These are phyloP conservation scores for Suhomyces taliae DNA, from an alignment of 1,139 yeast genomes.

Conservation along the genomic window DNA sequence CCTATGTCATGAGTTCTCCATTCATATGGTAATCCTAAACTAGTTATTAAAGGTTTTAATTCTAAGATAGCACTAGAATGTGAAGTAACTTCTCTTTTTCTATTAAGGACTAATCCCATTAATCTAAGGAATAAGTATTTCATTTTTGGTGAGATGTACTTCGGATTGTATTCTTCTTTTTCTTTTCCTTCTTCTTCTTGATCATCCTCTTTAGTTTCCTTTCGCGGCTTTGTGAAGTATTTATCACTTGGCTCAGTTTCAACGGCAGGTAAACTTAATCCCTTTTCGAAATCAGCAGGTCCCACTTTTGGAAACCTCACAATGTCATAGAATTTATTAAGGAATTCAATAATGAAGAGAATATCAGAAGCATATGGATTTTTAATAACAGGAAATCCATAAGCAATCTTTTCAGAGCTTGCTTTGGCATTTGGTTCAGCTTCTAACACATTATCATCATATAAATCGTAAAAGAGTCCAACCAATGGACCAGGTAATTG, in stretches of 20 bases:
- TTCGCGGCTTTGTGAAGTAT: not conserved
- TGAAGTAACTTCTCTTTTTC: slow-evolving; percentile 37
- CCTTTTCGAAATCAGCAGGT: slow-evolving; percentile 53
- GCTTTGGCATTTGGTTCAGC: slow-evolving; percentile 22
- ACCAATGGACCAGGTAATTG: slow-evolving; percentile 45
- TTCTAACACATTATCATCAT: slow-evolving; percentile 37
- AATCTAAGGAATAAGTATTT: slow-evolving; percentile 35
- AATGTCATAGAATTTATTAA: slow-evolving; percentile 41
- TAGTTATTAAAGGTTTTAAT: slow-evolving; percentile 32
- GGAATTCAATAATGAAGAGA: slow-evolving; percentile 40
- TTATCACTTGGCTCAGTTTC: not conserved
- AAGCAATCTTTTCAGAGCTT: slow-evolving; percentile 20
- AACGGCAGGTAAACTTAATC: slow-evolving; percentile 36
- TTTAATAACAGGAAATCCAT: slow-evolving; percentile 30
- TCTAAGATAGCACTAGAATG: slow-evolving; percentile 40
- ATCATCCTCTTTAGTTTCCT: not conserved
- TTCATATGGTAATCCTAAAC: slow-evolving; percentile 23
- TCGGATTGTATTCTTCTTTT: slow-evolving; percentile 4
- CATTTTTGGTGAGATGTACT: slow-evolving; percentile 34
- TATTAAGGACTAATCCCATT: slow-evolving; percentile 40
- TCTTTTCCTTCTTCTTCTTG: not conserved
- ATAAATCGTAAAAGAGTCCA: slow-evolving; percentile 36
- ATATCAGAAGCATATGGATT: slow-evolving; percentile 50
- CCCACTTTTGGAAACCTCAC: slow-evolving; percentile 32
- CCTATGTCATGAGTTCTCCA: slow-evolving; percentile 15